These are phyloP conservation scores for Ascobolus immersus DNA, from an alignment of 495 filamentous ascomycete species.

Conservation along the genomic window DNA sequence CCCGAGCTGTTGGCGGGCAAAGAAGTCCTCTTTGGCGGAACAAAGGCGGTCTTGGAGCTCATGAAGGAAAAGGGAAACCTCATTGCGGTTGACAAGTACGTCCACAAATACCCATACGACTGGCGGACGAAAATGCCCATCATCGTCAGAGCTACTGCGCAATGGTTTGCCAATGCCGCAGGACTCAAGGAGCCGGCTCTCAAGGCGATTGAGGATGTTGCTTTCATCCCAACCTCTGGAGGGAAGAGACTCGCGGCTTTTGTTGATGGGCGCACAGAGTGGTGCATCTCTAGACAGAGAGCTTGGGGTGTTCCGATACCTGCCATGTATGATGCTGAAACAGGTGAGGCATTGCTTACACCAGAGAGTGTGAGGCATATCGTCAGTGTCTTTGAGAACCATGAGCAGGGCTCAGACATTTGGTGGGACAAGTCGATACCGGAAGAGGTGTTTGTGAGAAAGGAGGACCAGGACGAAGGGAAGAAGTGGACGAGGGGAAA, in stretches of 20 bases:
- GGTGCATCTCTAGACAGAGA: slow-evolving; percentile 96
- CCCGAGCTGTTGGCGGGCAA: slow-evolving; percentile 35
- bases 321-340: slow-evolving; percentile 46
- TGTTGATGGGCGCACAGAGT: slow-evolving; percentile 65
- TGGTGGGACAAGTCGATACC: slow-evolving; percentile 65
- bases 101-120: slow-evolving; percentile 90
- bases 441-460: slow-evolving; percentile 25
- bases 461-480: slow-evolving; percentile 6
- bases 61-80: slow-evolving; percentile 29
- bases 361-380: slow-evolving; percentile 64
- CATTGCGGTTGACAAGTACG: slow-evolving; percentile 34
- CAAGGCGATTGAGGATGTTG: slow-evolving; percentile 38
- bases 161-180: slow-evolving; percentile 90
- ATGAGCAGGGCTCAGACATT: slow-evolving; percentile 58
- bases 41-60: slow-evolving; percentile 38
- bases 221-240: slow-evolving; percentile 51
- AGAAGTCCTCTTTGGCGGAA: slow-evolving; percentile 38
- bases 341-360: slow-evolving; percentile 45
- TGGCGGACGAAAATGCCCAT: slow-evolving; percentile 87
- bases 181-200: slow-evolving; percentile 50
- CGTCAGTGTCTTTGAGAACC: slow-evolving; percentile 45
- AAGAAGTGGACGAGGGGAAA: slow-evolving; percentile 30
- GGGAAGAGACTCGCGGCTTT: slow-evolving; percentile 55
- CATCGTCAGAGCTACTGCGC: slow-evolving; percentile 71
- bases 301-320: slow-evolving; percentile 95